phyloP scores from a whole-genome alignment of 768 basidiomycete species.

The Ephemerocybe angulata region DNA sequence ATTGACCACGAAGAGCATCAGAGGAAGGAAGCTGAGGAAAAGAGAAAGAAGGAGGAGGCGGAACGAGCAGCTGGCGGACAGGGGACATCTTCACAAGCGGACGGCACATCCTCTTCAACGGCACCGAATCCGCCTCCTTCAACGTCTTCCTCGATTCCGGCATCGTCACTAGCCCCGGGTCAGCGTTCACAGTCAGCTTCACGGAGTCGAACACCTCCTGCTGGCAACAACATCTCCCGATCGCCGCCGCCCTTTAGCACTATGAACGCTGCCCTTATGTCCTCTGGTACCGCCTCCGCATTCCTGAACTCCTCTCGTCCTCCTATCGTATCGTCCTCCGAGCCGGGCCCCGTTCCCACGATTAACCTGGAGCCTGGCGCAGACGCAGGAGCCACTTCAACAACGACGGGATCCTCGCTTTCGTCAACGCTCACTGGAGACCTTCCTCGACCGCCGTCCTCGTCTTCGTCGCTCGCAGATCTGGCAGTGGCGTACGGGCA shows the following conservation, averaged over 20 bases:
- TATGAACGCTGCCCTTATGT: constrained; percentile 40
- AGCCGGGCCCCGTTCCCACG: background rate
- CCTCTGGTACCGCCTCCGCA: constrained; percentile 45
- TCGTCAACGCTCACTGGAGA: background rate
- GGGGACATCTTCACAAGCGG: constrained; percentile 18
- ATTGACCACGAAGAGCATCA: constrained; percentile 95
- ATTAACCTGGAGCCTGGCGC: background rate
- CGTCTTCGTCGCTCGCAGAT: no score
- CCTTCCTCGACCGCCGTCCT: background rate
- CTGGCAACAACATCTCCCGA: constrained; percentile 30
- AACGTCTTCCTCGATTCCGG: constrained; percentile 16
- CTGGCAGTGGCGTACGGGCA: no score
- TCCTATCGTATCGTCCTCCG: constrained; percentile 4
- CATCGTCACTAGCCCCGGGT: constrained; percentile 14
- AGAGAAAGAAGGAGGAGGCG: constrained; percentile 47
- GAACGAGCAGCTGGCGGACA: constrained; percentile 32
- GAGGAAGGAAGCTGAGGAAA: constrained; percentile 68
- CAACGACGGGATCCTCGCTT: background rate
- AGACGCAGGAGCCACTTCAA: background rate
- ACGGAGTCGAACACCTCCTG: constrained; percentile 35
- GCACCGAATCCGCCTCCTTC: constrained; percentile 23
- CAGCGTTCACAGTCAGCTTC: constrained; percentile 31
- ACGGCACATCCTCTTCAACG: constrained; percentile 28
- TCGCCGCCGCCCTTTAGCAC: constrained; percentile 41
- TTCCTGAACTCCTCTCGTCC: constrained; percentile 22